phyloP scores from a whole-genome alignment of 257 asterid species.

The Petunia secreta region DNA sequence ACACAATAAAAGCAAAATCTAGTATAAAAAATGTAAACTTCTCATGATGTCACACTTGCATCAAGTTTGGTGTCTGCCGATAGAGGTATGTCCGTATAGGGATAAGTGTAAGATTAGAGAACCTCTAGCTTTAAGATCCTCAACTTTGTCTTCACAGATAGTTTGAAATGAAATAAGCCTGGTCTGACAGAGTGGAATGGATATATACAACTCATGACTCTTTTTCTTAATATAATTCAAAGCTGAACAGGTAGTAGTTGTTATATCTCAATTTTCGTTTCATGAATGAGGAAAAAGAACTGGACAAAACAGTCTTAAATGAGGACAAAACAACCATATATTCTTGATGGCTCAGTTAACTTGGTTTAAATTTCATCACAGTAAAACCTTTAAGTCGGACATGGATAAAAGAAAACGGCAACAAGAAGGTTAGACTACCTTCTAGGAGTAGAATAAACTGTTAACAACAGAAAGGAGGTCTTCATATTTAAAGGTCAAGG shows the following conservation, averaged over 20 bases:
- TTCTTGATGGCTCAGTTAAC: background rate
- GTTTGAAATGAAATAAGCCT: background rate
- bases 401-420: background rate
- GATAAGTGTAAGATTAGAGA: background rate
- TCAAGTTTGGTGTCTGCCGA: too few species aligned
- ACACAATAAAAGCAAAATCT: background rate
- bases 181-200: background rate
- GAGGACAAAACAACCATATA: background rate
- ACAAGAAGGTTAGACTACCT: background rate
- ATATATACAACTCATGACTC: background rate
- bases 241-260: background rate
- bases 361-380: background rate
- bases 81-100: background rate
- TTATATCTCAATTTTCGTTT: background rate
- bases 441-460: constrained; percentile 10
- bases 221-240: background rate
- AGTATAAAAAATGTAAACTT: too few species aligned
- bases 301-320: background rate
- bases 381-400: background rate
- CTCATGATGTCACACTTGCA: too few species aligned
- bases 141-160: background rate
- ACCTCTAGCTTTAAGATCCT: background rate
- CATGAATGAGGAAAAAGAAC: background rate
- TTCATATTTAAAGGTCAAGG: background rate
- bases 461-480: background rate